phyloP scores from a whole-genome alignment of 2,329 filamentous ascomycete genomes.

The Claviceps fusiformis region DNA sequence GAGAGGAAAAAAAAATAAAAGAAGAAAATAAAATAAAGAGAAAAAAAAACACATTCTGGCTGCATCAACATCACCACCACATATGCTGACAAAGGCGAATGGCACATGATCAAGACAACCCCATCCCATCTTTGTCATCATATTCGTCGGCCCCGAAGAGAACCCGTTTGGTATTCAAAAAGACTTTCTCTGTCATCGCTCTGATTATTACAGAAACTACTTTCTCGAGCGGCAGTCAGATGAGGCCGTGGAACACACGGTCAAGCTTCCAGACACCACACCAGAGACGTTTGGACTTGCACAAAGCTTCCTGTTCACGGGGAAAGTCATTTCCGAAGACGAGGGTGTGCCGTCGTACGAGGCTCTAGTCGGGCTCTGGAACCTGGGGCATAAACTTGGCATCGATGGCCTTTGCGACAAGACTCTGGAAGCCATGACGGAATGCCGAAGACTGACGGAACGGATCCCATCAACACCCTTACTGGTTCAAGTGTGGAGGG shows the following conservation, averaged over 20 bases:
- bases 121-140: constrained; percentile 41
- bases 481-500: constrained; percentile 47
- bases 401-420: constrained; percentile 43
- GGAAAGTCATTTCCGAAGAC: constrained; percentile 28
- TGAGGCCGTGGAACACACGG: constrained; percentile 33
- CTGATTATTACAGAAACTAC: constrained; percentile 31
- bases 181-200: constrained; percentile 41
- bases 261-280: constrained; percentile 34
- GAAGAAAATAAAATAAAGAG: background rate
- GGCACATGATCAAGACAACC: constrained; percentile 23
- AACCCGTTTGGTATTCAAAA: constrained; percentile 44
- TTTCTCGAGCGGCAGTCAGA: constrained; percentile 24
- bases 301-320: constrained; percentile 42
- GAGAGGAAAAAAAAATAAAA: background rate
- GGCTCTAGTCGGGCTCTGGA: constrained; percentile 41
- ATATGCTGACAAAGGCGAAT: background rate
- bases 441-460: constrained; percentile 37
- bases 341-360: constrained; percentile 37
- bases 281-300: constrained; percentile 39
- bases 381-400: constrained; percentile 36
- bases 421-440: constrained; percentile 42
- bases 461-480: constrained; percentile 45
- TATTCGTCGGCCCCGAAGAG: constrained; percentile 38
- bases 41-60: background rate
- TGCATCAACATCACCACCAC: background rate